A percentile compares a stretch with the other conserved stretches of the same genome.
Evolutionary conservation across 495 filamentous ascomycete species (phyloP).

Genomic region (Aspergillus conjunctus): DNA sequence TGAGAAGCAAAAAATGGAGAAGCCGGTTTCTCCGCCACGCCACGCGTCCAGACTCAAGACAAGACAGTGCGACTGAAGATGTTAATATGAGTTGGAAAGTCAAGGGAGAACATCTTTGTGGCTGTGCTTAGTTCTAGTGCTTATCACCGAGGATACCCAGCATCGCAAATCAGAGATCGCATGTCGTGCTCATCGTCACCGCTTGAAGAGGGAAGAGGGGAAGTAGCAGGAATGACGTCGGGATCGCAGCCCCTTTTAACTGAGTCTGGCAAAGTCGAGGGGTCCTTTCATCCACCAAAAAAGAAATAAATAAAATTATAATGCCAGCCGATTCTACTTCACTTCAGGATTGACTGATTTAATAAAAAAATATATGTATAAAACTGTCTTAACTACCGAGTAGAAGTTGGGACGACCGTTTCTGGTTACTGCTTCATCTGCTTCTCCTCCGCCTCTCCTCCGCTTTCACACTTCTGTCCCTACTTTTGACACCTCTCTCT

Average conservation of each 20-base stretch:
- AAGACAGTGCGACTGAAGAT: background rate
- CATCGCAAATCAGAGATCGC: too few relatives aligned
- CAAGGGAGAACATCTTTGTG: background rate
- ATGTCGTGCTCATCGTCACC: background rate
- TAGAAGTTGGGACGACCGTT: background rate
- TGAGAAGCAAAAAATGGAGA: background rate
- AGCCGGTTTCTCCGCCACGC: background rate
- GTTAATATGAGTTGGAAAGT: background rate
- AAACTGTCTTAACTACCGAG: too few relatives aligned
- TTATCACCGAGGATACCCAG: background rate
- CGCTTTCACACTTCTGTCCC: conserved; percentile 7
- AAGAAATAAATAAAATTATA: background rate
- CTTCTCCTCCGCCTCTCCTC: background rate
- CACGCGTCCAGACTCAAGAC: background rate
- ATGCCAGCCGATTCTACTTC: too few relatives aligned
- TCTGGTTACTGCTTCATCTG: conserved; percentile 12
- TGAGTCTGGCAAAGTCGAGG: conserved; percentile 3
- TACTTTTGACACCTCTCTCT: conserved; percentile 3
- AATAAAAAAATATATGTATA: too few relatives aligned
- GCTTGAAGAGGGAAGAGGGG: background rate
- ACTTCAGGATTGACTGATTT: too few relatives aligned
- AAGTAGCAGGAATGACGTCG: conserved; percentile 18
- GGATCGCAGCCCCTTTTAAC: conserved; percentile 16
- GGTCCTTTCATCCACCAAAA: background rate
- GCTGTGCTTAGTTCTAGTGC: background rate